Evolutionary conservation across 805 yeast species (phyloP), one percentile per base, ranked within the genome.

Genomic region (Kregervanrija fluxuum): DNA sequence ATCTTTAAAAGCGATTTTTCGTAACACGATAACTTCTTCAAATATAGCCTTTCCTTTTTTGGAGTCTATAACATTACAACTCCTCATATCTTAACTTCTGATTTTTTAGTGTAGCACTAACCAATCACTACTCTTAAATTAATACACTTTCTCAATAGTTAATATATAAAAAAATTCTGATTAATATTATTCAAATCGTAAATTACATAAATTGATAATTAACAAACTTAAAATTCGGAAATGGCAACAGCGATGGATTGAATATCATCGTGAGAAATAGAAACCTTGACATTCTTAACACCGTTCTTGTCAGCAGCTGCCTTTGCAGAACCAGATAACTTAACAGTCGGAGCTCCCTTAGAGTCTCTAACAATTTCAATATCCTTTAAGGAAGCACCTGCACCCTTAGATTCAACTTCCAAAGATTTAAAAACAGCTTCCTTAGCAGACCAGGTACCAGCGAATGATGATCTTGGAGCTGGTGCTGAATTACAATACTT

Each of bases 391-490:
- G 95, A 74, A 34, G 99, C 98, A 49, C 98, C 99, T 12, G 91
- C 96, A 48, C 99, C 99, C 62, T 81, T 78, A 39, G 95, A 80
- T 60, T 77, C 76, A 50, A 87, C 95, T 49, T 93, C 90, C 60
- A 93, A 73, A 14, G 96, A 86, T 73, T 93, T 93, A 82, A 93
- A 93, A 33, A 90, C 97, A 37, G 99, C 99, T 71, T 93, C 99
- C 70, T 93, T 93, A 38, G 99, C 99, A 30, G 96, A 87, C 99
- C 99, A 93, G 37, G 95, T 85, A 40, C 99, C 99, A 28, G 99
- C 89, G 67, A 77, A 93, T 3, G 97, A 87, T 11, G 98, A 87
- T 59, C 80, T 85, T 42, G 93, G 86, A 53, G 75, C 74, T 37
- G 97, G 73, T 31, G 96, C 80, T 32, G 70, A 61, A 48, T 66